Percentiles rank a stretch among this genome's conserved stretches.
These are phyloP conservation scores for Kluyveromyces dobzhanskii DNA, from an alignment of 805 yeast genomes.

Conservation along the genomic window DNA sequence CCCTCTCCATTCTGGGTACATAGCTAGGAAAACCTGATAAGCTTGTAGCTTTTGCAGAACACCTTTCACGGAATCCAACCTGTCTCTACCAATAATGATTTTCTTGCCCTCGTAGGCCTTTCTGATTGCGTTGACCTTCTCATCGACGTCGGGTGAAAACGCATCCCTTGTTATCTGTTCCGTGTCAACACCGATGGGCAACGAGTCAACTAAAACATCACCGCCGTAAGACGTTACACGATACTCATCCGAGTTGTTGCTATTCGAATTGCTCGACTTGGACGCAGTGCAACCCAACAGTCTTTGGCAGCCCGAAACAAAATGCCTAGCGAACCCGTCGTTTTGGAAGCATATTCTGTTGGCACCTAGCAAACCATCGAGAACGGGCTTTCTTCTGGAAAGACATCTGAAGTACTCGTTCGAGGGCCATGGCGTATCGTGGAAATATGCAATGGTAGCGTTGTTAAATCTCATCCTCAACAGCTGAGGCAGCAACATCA, in stretches of 20 bases:
- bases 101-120: constrained; percentile 56
- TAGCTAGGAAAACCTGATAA: constrained; percentile 74
- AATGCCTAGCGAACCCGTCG: constrained; percentile 80
- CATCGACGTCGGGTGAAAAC: constrained; percentile 40
- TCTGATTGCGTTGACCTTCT: constrained; percentile 56
- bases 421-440: constrained; percentile 93
- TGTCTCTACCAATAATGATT: constrained; percentile 88
- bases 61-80: constrained; percentile 87
- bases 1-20: constrained; percentile 89
- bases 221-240: constrained; percentile 64
- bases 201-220: constrained; percentile 59
- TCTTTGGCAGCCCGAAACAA: constrained; percentile 82
- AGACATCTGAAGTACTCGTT: constrained; percentile 88
- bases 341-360: constrained; percentile 83
- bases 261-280: constrained; percentile 20
- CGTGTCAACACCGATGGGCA: constrained; percentile 88
- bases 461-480: constrained; percentile 60
- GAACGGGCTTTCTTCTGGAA: constrained; percentile 69
- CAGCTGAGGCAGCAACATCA: constrained; percentile 73
- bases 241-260: constrained; percentile 24
- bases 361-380: constrained; percentile 90
- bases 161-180: constrained; percentile 54
- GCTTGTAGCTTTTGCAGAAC: constrained; percentile 91
- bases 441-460: constrained; percentile 65
- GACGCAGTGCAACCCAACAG: constrained; percentile 71